These are phyloP conservation scores for Penicillium sp. DNA, from an alignment of 2,329 filamentous ascomycete genomes.

Conservation along the genomic window DNA sequence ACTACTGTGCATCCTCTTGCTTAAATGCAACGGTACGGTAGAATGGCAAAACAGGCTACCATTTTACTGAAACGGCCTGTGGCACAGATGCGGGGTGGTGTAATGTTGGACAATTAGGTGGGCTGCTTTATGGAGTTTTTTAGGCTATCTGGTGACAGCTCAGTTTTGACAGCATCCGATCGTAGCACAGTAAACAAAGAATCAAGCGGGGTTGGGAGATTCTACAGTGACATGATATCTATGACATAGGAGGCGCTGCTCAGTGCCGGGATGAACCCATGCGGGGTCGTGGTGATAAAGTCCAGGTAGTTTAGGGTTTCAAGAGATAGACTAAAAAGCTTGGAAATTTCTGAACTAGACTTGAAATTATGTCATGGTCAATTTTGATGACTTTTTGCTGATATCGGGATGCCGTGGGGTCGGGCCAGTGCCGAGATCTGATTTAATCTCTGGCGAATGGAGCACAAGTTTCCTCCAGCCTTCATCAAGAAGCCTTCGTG, in stretches of 20 bases:
- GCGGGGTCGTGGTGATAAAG: not conserved
- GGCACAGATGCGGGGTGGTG: not conserved
- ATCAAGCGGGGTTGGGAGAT: not conserved
- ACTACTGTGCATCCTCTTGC: not conserved
- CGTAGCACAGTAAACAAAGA: not conserved
- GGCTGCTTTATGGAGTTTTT: not conserved
- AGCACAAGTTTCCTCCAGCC: not conserved
- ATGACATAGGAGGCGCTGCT: not conserved
- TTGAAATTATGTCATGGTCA: not conserved
- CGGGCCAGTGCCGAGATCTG: not conserved
- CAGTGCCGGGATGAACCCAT: not conserved
- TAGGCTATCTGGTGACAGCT: not conserved
- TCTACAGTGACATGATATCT: not conserved
- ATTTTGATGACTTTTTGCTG: not conserved
- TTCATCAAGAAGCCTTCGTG: slow-evolving; percentile 16
- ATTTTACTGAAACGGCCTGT: not conserved
- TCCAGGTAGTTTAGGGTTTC: not conserved
- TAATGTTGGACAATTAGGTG: not conserved
- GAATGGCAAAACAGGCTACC: not conserved
- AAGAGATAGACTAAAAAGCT: not conserved
- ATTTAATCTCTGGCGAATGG: accelerated
- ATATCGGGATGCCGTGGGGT: not conserved
- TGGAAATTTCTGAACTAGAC: not conserved
- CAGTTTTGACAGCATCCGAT: not conserved
- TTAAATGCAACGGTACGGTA: not conserved